Evolutionary conservation across 2,329 filamentous ascomycete species (phyloP).

Genomic region (Incumbomyces delicatus): DNA sequence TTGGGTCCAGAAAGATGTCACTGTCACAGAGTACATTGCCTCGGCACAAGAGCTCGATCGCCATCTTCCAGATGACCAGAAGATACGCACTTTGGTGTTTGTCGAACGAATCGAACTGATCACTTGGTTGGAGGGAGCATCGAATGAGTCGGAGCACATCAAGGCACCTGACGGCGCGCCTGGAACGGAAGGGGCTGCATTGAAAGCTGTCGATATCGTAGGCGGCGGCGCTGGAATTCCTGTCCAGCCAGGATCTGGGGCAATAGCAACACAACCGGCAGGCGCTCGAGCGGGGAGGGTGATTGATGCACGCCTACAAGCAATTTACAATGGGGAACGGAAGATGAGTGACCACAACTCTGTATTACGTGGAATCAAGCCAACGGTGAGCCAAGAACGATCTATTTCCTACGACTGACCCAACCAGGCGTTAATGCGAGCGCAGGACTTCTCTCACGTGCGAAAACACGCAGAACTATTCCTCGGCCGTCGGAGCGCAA

Average conservation of each 20-base stretch:
- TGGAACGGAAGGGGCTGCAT: slow-evolving; percentile 33
- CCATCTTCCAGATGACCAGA: slow-evolving; percentile 52
- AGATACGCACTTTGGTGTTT: slow-evolving; percentile 81
- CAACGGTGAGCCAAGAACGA: slow-evolving; percentile 56
- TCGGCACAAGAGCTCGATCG: slow-evolving; percentile 72
- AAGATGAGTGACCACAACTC: slow-evolving; percentile 89
- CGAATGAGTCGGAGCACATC: slow-evolving; percentile 87
- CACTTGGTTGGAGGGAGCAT: slow-evolving; percentile 84
- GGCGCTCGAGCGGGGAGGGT: slow-evolving; percentile 49
- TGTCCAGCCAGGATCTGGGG: slow-evolving; percentile 31
- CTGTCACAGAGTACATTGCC: slow-evolving; percentile 84
- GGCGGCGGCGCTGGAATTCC: slow-evolving; percentile 38
- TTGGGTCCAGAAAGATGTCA: slow-evolving; percentile 84
- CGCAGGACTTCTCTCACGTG: slow-evolving; percentile 84
- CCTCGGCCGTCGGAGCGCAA: slow-evolving; percentile 48
- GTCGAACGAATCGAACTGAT: slow-evolving; percentile 85
- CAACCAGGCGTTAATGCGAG: no score
- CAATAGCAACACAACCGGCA: slow-evolving; percentile 32
- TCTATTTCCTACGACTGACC: no score
- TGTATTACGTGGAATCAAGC: slow-evolving; percentile 74
- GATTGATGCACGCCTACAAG: slow-evolving; percentile 70
- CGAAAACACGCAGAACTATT: slow-evolving; percentile 75
- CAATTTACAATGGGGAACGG: slow-evolving; percentile 86
- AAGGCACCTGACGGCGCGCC: slow-evolving; percentile 63
- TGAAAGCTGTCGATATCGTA: slow-evolving; percentile 40